Evolutionary conservation across 192 early-diverging fungal genomes (phyloP).

Genomic region (Gigaspora rosea): DNA sequence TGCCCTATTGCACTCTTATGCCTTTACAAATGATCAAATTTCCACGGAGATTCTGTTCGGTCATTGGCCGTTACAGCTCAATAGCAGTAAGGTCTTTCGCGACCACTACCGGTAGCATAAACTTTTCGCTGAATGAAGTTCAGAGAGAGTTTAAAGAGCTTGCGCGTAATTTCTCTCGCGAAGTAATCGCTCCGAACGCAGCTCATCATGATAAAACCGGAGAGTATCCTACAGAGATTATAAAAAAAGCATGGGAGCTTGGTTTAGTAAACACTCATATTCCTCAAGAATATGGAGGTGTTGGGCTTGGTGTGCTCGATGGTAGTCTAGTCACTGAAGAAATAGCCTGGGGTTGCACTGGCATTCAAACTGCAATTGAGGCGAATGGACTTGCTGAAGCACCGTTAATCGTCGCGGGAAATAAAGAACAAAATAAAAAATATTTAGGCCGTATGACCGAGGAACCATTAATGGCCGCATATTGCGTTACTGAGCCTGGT

Average conservation of each 20-base stretch:
- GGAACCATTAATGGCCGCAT: conserved; percentile 93
- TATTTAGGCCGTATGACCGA: conserved; percentile 97
- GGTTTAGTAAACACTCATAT: conserved; percentile 92
- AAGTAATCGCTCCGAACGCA: conserved; percentile 89
- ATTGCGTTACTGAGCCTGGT: conserved; percentile 84
- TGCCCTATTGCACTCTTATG: too few species aligned
- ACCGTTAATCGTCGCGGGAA: conserved; percentile 85
- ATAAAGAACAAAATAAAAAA: conserved; percentile 90
- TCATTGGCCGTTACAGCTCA: too few species aligned
- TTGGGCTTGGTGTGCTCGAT: conserved; percentile 87
- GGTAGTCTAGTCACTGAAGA: conserved; percentile 88
- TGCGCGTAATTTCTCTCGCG: conserved; percentile 84
- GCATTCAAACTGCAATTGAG: conserved; percentile 96
- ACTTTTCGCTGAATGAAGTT: conserved; percentile 80
- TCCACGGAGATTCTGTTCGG: too few species aligned
- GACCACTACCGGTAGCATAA: conserved; percentile 9
- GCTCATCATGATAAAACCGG: conserved; percentile 93
- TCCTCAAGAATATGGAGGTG: conserved; percentile 80
- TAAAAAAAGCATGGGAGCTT: conserved; percentile 90
- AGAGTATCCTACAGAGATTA: conserved; percentile 84
- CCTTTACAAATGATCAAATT: too few species aligned
- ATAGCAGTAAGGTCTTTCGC: background rate
- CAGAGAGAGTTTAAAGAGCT: conserved; percentile 87
- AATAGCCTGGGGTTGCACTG: conserved; percentile 90
- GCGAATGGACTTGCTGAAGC: conserved; percentile 95